A percentile compares a stretch with the other conserved stretches of the same genome.
Conservation (phyloP, 2,329 filamentous ascomycete genomes). For the Cladosporium sp. region DNA sequence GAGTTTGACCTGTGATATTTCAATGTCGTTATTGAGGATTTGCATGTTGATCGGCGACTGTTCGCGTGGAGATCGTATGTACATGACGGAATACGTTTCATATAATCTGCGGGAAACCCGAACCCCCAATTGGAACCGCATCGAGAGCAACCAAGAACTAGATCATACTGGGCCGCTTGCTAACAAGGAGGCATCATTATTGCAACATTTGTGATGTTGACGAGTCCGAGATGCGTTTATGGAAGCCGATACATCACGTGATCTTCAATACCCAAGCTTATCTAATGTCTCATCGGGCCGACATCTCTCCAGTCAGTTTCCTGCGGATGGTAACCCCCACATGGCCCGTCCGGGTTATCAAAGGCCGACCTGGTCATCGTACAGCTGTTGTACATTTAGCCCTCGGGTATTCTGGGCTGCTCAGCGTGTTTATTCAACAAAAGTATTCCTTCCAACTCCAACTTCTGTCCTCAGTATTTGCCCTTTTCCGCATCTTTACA, state of each 20-base stretch:
- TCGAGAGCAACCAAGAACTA: not conserved
- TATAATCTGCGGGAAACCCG: not conserved
- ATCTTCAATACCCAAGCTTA: constrained; percentile 1
- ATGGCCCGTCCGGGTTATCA: not conserved
- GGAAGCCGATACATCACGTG: not conserved
- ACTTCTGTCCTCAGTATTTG: not conserved
- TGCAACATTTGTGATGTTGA: not conserved
- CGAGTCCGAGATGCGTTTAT: not conserved
- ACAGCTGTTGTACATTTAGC: constrained; percentile 1
- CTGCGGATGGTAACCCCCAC: not conserved
- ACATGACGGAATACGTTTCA: not conserved
- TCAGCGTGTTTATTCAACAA: not conserved
- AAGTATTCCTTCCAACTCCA: not conserved
- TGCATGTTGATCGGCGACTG: not conserved
- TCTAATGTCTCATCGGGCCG: constrained; percentile 3
- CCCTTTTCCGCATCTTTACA: not conserved
- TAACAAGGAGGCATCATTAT: not conserved
- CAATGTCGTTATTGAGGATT: not conserved
- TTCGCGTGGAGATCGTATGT: not conserved
- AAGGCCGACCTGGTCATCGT: not conserved
- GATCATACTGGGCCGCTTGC: not conserved
- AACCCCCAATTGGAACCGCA: not conserved
- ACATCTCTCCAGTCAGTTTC: constrained; percentile 8
- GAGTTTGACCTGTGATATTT: not conserved
- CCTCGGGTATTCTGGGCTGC: constrained; percentile 8